phyloP scores from a whole-genome alignment of 768 basidiomycete species.

The Xerocomus brunneocitrinus region DNA sequence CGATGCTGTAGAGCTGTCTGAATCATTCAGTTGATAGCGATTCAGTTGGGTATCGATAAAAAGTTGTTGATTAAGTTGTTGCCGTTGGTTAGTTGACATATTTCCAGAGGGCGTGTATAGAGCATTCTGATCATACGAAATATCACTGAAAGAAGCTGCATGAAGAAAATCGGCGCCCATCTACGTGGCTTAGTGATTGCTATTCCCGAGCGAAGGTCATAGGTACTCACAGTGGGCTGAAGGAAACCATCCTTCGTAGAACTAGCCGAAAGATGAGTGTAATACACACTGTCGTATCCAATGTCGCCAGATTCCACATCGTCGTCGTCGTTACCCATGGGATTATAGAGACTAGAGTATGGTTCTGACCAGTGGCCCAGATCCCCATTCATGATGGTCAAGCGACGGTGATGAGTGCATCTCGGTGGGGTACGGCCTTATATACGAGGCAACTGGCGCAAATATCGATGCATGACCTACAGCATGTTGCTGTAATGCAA shows the following conservation, averaged over 20 bases:
- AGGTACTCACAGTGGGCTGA: conserved; percentile 12
- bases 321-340: neutral
- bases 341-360: conserved; percentile 1
- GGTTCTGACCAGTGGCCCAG: conserved; percentile 2
- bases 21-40: conserved; percentile 3
- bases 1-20: conserved; percentile 16
- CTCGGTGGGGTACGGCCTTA: conserved; percentile 2
- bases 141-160: neutral
- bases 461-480: conserved; percentile 5
- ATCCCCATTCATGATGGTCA: conserved; percentile 14
- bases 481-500: conserved; percentile 24
- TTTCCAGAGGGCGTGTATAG: neutral
- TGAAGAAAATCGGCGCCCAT: neutral
- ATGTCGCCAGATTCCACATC: neutral
- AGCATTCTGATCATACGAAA: neutral
- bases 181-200: conserved; percentile 9
- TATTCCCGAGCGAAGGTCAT: neutral
- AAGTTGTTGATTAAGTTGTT: conserved; percentile 12
- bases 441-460: conserved; percentile 5
- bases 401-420: neutral
- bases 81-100: conserved; percentile 1
- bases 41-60: conserved; percentile 18
- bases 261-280: neutral
- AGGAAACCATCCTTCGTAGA: neutral
- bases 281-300: neutral